Conservation (phyloP, 352 stramenopile species). For the Phytophthora hybrid region DNA sequence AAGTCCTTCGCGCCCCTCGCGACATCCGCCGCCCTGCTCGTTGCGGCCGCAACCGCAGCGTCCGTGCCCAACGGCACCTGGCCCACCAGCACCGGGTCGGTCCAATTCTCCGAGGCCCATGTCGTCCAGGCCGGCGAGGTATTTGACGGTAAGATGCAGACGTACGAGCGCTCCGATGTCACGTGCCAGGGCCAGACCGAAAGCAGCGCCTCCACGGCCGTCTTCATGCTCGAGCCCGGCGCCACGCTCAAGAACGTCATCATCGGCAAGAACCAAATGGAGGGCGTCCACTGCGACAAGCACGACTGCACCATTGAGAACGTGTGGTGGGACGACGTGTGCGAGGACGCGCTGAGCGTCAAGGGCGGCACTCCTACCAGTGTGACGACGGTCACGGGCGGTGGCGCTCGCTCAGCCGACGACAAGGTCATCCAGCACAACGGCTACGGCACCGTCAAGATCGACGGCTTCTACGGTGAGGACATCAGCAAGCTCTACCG, state of each 20-base stretch:
- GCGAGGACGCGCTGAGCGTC: no score
- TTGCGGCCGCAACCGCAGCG: slow-evolving; percentile 8
- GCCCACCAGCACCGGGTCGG: slow-evolving; percentile 19
- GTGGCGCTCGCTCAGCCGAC: slow-evolving; percentile 43
- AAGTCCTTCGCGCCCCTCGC: slow-evolving; percentile 17
- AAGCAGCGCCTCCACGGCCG: no score
- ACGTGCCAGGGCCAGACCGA: no score
- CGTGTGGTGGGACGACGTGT: no score
- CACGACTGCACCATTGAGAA: no score
- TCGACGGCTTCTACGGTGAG: slow-evolving; percentile 16
- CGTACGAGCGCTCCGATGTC: no score
- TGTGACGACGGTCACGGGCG: slow-evolving; percentile 26
- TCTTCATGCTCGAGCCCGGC: no score
- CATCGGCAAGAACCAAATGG: slow-evolving; percentile 28
- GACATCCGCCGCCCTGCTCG: slow-evolving; percentile 10
- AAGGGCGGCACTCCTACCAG: no score
- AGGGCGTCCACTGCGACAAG: slow-evolving; percentile 14
- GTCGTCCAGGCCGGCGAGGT: slow-evolving; percentile 43
- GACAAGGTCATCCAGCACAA: slow-evolving; percentile 58
- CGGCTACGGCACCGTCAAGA: slow-evolving; percentile 25
- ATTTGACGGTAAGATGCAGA: slow-evolving; percentile 28
- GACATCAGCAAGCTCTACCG: slow-evolving; percentile 1
- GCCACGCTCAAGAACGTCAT: slow-evolving; percentile 13
- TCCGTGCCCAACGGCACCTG: slow-evolving; percentile 25
- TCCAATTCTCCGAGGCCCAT: slow-evolving; percentile 29